These are phyloP conservation scores for Rhizoclosmatium sp. DNA, from an alignment of 192 early-diverging fungal species.

Conservation along the genomic window DNA sequence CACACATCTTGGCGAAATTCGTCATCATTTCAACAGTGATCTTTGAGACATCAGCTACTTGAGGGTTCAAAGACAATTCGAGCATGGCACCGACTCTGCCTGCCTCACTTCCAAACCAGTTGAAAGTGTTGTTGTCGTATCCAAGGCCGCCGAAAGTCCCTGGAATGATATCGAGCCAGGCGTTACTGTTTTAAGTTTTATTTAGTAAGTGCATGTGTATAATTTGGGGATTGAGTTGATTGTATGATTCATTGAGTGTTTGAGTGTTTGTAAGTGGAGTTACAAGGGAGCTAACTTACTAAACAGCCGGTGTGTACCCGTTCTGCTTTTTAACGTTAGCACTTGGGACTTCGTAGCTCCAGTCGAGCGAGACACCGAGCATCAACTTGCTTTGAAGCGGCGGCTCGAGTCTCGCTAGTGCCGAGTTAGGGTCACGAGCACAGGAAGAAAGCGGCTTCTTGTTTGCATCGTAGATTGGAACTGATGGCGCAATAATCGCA, in stretches of 20 bases:
- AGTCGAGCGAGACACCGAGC: conserved; percentile 36
- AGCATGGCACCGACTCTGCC: conserved; percentile 45
- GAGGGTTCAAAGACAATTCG: conserved; percentile 46
- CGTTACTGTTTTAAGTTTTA: conserved; percentile 19
- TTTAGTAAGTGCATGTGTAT: not conserved
- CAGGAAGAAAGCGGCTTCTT: conserved; percentile 18
- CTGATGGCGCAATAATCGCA: conserved; percentile 22
- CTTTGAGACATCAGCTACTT: conserved; percentile 9
- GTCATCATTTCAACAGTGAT: conserved; percentile 41
- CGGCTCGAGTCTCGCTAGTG: conserved; percentile 25
- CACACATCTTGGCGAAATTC: conserved; percentile 38
- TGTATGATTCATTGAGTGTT: not conserved
- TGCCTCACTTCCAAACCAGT: conserved; percentile 52
- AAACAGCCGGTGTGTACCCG: conserved; percentile 31
- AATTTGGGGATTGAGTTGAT: not conserved
- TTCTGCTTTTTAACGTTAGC: conserved; percentile 16
- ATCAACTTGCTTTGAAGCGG: conserved; percentile 8
- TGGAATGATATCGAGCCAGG: conserved; percentile 40
- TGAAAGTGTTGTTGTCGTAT: conserved; percentile 35
- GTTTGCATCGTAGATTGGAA: conserved; percentile 9
- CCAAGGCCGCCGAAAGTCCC: conserved; percentile 14
- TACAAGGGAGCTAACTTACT: conserved; percentile 18
- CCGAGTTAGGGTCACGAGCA: conserved; percentile 8
- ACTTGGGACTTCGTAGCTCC: conserved; percentile 26
- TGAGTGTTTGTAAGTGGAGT: not conserved